These are phyloP conservation scores for Zostera marina DNA, from an alignment of 116 monocot genomes.

Conservation along the genomic window DNA sequence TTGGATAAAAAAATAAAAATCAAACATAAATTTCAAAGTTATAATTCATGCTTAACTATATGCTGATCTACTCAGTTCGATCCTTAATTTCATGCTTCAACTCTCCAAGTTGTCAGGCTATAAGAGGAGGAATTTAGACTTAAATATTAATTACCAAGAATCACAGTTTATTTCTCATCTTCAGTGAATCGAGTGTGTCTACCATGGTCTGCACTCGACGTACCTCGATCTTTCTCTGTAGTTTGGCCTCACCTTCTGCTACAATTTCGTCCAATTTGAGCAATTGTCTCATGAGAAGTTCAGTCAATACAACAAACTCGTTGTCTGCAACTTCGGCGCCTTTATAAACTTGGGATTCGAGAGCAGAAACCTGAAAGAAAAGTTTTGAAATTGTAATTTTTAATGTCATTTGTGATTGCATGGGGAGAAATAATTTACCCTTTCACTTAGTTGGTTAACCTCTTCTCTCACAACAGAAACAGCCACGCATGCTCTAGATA, in stretches of 20 bases:
- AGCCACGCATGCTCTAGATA: too few species aligned
- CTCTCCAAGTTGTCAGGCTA: too few species aligned
- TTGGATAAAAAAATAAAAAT: too few species aligned
- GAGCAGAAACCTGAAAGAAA: slow-evolving; percentile 36
- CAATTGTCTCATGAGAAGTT: slow-evolving; percentile 77
- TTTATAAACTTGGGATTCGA: slow-evolving; percentile 28
- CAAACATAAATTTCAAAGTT: too few species aligned
- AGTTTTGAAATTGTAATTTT: not conserved
- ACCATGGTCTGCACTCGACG: slow-evolving; percentile 57
- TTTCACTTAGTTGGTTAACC: too few species aligned
- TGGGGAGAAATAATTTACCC: not conserved
- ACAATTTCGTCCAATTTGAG: slow-evolving; percentile 78
- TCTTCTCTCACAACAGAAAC: too few species aligned
- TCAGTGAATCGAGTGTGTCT: slow-evolving; percentile 58
- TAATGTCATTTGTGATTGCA: too few species aligned
- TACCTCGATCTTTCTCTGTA: slow-evolving; percentile 72
- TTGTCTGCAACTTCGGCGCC: slow-evolving; percentile 50
- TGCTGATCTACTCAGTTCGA: too few species aligned
- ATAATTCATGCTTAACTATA: too few species aligned
- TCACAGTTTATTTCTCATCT: slow-evolving; percentile 68
- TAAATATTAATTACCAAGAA: too few species aligned
- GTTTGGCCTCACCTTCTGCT: slow-evolving; percentile 82
- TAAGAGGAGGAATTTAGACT: too few species aligned
- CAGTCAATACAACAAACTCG: slow-evolving; percentile 63
- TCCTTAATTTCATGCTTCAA: too few species aligned